Evolutionary conservation across 225 moss, liverwort and hornwort genomes (phyloP).

Genomic region (Bryoerythrophyllum caledonicum): DNA sequence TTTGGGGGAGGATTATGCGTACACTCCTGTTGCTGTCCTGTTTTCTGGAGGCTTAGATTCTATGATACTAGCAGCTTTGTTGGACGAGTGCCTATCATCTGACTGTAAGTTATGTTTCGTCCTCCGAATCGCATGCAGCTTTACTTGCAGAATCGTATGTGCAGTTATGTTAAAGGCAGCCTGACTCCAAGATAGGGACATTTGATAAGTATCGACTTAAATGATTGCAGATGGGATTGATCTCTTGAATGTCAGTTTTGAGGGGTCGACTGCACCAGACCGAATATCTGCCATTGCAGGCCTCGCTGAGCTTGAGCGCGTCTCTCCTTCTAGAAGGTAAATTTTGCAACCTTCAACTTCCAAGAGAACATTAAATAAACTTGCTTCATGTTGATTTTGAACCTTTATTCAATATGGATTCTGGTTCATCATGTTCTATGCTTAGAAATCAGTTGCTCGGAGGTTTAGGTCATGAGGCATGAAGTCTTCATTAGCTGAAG

Average conservation of each 20-base stretch:
- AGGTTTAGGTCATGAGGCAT: background rate
- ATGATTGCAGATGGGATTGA: conserved; percentile 70
- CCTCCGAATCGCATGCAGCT: background rate
- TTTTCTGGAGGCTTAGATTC: conserved; percentile 98
- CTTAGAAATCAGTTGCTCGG: background rate
- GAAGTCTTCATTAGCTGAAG: background rate
- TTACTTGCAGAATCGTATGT: background rate
- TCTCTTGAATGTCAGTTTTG: conserved; percentile 96
- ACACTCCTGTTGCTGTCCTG: conserved; percentile 74
- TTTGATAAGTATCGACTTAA: background rate
- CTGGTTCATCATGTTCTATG: background rate
- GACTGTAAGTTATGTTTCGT: conserved; percentile 53
- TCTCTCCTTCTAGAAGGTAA: conserved; percentile 80
- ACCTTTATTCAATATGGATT: background rate
- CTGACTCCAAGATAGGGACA: background rate
- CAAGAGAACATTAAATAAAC: background rate
- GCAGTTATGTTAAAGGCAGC: conserved; percentile 5
- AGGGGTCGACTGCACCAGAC: conserved; percentile 87
- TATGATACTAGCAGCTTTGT: conserved; percentile 94
- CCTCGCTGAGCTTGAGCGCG: conserved; percentile 65
- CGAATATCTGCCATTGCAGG: conserved; percentile 89
- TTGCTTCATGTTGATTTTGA: background rate
- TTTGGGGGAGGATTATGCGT: conserved; percentile 20
- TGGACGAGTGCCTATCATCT: conserved; percentile 62
- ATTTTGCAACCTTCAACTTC: conserved; percentile 3